A percentile compares a stretch with the other conserved stretches of the same genome.
These are phyloP conservation scores for Euphorbia corollata DNA, from an alignment of 441 rosid species.

Conservation along the genomic window DNA sequence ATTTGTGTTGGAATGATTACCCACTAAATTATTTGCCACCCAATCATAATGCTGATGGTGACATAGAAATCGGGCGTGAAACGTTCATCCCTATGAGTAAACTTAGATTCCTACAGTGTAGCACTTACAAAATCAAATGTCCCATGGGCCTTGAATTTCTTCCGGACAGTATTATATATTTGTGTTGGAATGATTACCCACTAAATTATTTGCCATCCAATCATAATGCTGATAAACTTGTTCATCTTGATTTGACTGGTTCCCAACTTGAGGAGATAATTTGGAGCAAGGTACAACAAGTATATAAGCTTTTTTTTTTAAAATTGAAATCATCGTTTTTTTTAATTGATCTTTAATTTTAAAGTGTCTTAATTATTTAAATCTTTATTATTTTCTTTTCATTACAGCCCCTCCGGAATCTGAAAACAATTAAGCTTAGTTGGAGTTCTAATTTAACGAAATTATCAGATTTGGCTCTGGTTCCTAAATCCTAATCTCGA, in stretches of 20 bases:
- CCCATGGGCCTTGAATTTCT: not conserved
- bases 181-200: slow-evolving; percentile 4
- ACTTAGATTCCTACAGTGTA: not conserved
- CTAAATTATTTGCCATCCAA: slow-evolving; percentile 18
- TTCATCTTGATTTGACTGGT: slow-evolving; percentile 15
- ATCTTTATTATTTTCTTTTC: not conserved
- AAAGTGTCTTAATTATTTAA: too few relatives aligned
- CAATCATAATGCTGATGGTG: not conserved
- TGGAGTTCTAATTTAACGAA: not conserved
- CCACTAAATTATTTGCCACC: slow-evolving; percentile 20
- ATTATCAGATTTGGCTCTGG: not conserved
- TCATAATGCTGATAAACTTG: not conserved
- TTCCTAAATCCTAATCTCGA: not conserved
- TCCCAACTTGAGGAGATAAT: not conserved
- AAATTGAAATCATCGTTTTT: too few relatives aligned
- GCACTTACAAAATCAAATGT: too few relatives aligned
- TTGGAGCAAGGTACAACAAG: not conserved
- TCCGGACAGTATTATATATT: not conserved
- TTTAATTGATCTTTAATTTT: too few relatives aligned
- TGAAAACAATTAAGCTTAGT: not conserved
- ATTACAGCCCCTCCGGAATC: not conserved
- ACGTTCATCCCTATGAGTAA: not conserved
- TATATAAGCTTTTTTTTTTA: not conserved
- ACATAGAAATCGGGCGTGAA: not conserved
- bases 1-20: slow-evolving; percentile 1